phyloP scores from a whole-genome alignment of 139 green algal species.

The Chlorella sp. region DNA sequence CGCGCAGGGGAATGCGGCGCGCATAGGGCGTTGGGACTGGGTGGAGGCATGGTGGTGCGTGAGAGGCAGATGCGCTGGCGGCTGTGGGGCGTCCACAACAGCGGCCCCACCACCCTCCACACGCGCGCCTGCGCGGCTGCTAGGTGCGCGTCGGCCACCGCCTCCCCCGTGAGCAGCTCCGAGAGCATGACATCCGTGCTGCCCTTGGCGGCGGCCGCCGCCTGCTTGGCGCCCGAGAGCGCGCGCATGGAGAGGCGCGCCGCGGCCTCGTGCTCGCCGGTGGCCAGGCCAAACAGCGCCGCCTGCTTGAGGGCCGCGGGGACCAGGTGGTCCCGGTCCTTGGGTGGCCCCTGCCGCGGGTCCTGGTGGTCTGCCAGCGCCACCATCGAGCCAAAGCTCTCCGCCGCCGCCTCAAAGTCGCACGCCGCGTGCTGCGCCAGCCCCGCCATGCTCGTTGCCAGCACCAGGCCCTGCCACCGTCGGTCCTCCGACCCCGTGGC shows the following conservation, averaged over 20 bases:
- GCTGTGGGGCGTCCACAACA: neutral
- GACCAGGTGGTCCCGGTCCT: slow-evolving; percentile 28
- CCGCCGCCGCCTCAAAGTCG: slow-evolving; percentile 28
- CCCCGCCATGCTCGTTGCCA: slow-evolving; percentile 26
- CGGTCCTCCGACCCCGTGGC: slow-evolving; percentile 27
- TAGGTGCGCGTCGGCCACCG: slow-evolving; percentile 37
- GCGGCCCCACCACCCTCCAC: no score
- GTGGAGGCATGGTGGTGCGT: no score
- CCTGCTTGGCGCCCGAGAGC: slow-evolving; percentile 7
- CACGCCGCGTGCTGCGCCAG: slow-evolving; percentile 41
- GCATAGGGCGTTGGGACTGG: no score
- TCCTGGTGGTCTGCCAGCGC: slow-evolving; percentile 33
- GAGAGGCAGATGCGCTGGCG: no score
- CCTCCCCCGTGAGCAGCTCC: slow-evolving; percentile 31
- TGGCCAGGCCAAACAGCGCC: neutral
- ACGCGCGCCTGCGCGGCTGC: slow-evolving; percentile 41
- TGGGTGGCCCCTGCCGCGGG: neutral
- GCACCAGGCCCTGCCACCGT: slow-evolving; percentile 42
- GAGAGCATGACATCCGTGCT: slow-evolving; percentile 22
- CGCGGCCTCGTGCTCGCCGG: no score
- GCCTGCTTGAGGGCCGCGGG: slow-evolving; percentile 38
- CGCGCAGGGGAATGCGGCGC: no score
- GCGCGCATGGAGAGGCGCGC: no score
- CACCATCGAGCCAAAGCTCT: slow-evolving; percentile 34
- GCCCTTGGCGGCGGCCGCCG: neutral